A percentile compares a stretch with the other conserved stretches of the same genome.
Evolutionary conservation across 441 rosid species (phyloP).

Genomic region (Viola pubescens): DNA sequence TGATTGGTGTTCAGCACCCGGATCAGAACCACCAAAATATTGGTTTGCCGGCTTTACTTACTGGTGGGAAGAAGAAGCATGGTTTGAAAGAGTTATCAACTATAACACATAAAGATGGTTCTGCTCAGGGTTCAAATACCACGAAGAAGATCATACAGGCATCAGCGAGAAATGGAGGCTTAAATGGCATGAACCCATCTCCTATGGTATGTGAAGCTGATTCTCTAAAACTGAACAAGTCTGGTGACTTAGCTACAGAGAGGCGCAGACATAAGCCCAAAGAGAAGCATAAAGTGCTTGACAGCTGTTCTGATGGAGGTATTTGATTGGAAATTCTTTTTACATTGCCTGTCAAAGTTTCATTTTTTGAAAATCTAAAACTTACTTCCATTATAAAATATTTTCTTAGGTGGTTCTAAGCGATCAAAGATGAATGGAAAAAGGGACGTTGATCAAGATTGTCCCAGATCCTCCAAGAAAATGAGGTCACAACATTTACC

Average conservation of each 20-base stretch:
- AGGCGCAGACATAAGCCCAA: conserved; percentile 48
- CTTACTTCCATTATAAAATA: conserved; percentile 24
- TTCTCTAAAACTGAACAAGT: conserved; percentile 28
- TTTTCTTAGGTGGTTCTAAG: conserved; percentile 44
- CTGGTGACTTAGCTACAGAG: conserved; percentile 28
- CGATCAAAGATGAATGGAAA: conserved; percentile 50
- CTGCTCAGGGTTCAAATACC: conserved; percentile 26
- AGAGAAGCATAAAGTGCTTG: conserved; percentile 51
- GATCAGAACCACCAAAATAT: conserved; percentile 24
- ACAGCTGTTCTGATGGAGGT: conserved; percentile 65
- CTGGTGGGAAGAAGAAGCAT: conserved; percentile 42
- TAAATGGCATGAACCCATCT: conserved; percentile 32
- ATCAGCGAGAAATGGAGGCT: conserved; percentile 29
- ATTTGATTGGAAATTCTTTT: conserved; percentile 26
- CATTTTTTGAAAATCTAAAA: conserved; percentile 18
- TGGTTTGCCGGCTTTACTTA: conserved; percentile 21
- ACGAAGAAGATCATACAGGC: conserved; percentile 32
- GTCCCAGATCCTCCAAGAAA: conserved; percentile 53
- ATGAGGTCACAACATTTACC: conserved; percentile 37
- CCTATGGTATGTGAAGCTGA: conserved; percentile 35
- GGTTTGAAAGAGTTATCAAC: conserved; percentile 27
- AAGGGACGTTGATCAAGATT: conserved; percentile 44
- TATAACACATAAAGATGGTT: conserved; percentile 31
- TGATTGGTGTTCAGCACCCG: conserved; percentile 23
- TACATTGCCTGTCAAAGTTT: conserved; percentile 13